A percentile compares a stretch with the other conserved stretches of the same genome.
Evolutionary conservation across 1,139 yeast species (phyloP).

Genomic region (Sugiyamaella grinbergsii): DNA sequence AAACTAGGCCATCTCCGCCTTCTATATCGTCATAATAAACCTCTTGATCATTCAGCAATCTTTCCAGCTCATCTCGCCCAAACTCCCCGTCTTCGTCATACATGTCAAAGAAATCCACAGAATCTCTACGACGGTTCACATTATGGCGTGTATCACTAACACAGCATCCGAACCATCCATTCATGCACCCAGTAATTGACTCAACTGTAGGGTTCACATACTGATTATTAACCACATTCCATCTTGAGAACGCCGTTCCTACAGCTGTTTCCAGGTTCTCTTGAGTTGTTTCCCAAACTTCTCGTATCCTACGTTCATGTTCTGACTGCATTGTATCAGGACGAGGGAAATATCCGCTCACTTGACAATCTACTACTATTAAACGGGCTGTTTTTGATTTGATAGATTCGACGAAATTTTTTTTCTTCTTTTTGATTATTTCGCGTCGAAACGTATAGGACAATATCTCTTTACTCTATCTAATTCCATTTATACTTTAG

Average conservation of each 20-base stretch:
- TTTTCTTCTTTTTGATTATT: no score
- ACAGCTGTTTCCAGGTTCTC: slow-evolving; percentile 38
- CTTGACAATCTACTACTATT: no score
- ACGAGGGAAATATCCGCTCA: neutral
- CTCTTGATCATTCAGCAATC: slow-evolving; percentile 30
- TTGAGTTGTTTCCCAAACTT: slow-evolving; percentile 37
- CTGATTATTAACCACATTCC: slow-evolving; percentile 28
- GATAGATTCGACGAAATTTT: neutral
- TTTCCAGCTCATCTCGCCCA: slow-evolving; percentile 37
- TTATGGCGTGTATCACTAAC: slow-evolving; percentile 20
- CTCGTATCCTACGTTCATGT: slow-evolving; percentile 31
- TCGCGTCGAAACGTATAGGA: no score
- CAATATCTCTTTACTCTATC: no score
- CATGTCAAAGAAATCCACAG: slow-evolving; percentile 38
- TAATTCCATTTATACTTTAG: no score
- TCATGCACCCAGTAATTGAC: slow-evolving; percentile 22
- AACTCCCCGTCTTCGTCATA: slow-evolving; percentile 38
- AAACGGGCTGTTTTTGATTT: no score
- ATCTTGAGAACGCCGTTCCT: slow-evolving; percentile 36
- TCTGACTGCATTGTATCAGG: slow-evolving; percentile 22
- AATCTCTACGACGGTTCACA: slow-evolving; percentile 29
- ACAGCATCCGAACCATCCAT: slow-evolving; percentile 24
- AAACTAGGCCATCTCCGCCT: neutral
- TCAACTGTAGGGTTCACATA: slow-evolving; percentile 29
- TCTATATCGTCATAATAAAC: slow-evolving; percentile 18